Base-by-base conservation (phyloP, 805 yeast species). In the Yarrowia sp. region DNA sequence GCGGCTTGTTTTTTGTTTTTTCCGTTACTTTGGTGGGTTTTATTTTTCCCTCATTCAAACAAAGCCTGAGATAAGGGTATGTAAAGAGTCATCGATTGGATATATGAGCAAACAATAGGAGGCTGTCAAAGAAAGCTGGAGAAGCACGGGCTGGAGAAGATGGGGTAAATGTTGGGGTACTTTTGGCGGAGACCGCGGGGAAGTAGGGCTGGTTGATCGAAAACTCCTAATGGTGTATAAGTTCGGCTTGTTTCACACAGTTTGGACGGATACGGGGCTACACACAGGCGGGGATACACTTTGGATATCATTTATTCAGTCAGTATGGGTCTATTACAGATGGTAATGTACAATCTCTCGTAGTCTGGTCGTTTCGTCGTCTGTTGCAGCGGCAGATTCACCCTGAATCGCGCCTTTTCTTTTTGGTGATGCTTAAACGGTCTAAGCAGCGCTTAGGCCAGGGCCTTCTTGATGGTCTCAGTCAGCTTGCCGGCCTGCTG, bases 241-340 rank as follows among this genome's bases (percentile, higher is more conserved):
- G n/a, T n/a, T n/a, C n/a, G n/a, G n/a, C n/a, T n/a, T n/a, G n/a
- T n/a, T n/a, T n/a, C n/a, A n/a, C n/a, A n/a, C n/a, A n/a, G n/a
- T n/a, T n/a, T n/a, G n/a, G n/a, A n/a, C n/a, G n/a, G n/a, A n/a
- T n/a, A n/a, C n/a, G n/a, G n/a, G n/a, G n/a, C n/a, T n/a, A n/a
- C n/a, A n/a, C n/a, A n/a, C n/a, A n/a, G n/a, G n/a, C n/a, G n/a
- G n/a, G n/a, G n/a, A n/a, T n/a, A n/a, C n/a, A n/a, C n/a, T n/a
- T n/a, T n/a, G n/a, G n/a, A n/a, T n/a, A 44, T 46, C 21, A 31
- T 47, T 47, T 22, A 47, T 47, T 47, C 38, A 47, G 51, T 44
- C 51, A 44, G 51, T 44, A 44, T 44, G 51, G 51, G 51, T 44
- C 51, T 44, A 44, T 44, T 44, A 44, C 51, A 44, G 33, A 25